Evolutionary conservation across 768 basidiomycete genomes (phyloP).

Genomic region (Pholiota molesta): DNA sequence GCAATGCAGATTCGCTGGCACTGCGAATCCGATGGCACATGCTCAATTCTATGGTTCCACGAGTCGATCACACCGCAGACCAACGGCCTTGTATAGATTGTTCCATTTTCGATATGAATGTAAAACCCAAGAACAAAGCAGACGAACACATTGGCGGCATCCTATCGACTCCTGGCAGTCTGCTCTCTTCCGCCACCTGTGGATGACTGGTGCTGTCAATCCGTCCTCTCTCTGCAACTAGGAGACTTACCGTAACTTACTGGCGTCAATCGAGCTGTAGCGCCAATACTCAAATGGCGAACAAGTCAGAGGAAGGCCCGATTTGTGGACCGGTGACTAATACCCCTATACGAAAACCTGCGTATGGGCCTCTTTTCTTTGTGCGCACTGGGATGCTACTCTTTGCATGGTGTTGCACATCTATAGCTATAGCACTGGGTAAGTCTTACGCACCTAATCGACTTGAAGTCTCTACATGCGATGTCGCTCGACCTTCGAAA

Average conservation of each 20-base stretch:
- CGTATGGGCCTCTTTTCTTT: neutral
- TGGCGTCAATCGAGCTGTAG: neutral
- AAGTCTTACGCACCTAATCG: no score
- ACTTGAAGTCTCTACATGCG: no score
- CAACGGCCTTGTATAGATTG: neutral
- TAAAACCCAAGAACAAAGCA: neutral
- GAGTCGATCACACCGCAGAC: neutral
- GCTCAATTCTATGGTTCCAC: neutral
- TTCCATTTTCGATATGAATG: neutral
- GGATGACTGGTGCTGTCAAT: neutral
- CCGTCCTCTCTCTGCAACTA: neutral
- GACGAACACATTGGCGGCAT: neutral
- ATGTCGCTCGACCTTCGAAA: no score
- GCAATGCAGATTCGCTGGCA: no score
- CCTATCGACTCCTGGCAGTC: neutral
- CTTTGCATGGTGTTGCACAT: neutral
- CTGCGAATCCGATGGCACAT: neutral
- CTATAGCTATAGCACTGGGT: neutral
- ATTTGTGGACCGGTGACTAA: neutral
- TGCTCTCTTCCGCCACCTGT: neutral
- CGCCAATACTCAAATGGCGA: neutral
- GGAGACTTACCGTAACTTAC: neutral
- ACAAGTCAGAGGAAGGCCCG: neutral
- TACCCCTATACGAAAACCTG: neutral
- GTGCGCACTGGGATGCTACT: neutral